Evolutionary conservation across 768 basidiomycete species (phyloP), one percentile per base, ranked within the genome.

Genomic region (Mycena leptocephala): DNA sequence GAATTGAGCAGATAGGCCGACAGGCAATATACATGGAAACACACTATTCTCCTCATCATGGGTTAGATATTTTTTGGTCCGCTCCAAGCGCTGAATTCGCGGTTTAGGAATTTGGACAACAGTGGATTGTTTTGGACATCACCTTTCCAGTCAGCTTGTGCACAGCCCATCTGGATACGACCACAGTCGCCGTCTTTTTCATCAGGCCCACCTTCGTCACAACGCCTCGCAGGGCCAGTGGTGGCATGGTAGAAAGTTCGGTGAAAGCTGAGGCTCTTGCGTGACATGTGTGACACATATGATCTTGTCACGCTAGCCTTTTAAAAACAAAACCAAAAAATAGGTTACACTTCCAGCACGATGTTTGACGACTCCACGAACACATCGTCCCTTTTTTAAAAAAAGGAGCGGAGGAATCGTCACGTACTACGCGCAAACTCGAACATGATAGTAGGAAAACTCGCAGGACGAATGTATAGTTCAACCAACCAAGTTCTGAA

Each of bases 161-260:
- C n/a, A 91, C 84, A 46, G 94, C 88, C 87, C 89, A 92, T 71
- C 95, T 90, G 28, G 93, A 92, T 10, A 96, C 95, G 0, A 94
- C 93, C 61, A 96, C 95, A 0, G 96, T 96, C 18, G 90, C 95
- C 0, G 95, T 96, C 82, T 96, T 96, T 69, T 92, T 88, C 95
- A 96, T 96, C 78, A 88, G 91, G 11, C 96, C 95, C 26, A 91
- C 93, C 83, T 95, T 96, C 37, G 95, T 94, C 24, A 96, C 96
- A 46, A 92, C 80, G 22, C 95, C 95, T 28, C 88, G 88, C 77
- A 96, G 90, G 20, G 92, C 85, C 92, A 96, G 93, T 32, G 95
- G 95, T 41, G 95, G 93, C 95, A 96, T 96, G 43, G 75, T 74
- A 55, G 77, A 58, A 67, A 58, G 24, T 53, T 24, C 35, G 53